A percentile compares a stretch with the other conserved stretches of the same genome.
Conservation (phyloP, 192 early-diverging fungal species). For the Phycomyces blakesleeanus region DNA sequence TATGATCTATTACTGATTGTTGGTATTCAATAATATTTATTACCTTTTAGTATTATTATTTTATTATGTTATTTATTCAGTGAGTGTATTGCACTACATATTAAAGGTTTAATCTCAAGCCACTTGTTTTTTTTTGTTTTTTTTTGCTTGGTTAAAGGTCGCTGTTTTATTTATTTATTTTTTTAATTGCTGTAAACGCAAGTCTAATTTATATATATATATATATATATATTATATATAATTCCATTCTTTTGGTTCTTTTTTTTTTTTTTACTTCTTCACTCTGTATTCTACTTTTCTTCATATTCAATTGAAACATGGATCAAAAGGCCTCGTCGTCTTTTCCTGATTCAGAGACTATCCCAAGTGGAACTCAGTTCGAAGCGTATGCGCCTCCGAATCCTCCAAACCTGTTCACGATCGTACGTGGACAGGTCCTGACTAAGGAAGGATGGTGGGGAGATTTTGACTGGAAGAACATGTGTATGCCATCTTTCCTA, state of each 20-base stretch:
- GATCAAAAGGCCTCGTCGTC: conserved; percentile 9
- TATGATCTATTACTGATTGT: too few relatives aligned
- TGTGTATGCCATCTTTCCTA: conserved; percentile 43
- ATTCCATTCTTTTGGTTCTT: background rate
- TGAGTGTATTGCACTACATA: too few relatives aligned
- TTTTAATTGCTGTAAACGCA: too few relatives aligned
- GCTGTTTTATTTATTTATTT: too few relatives aligned
- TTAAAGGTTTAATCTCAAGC: too few relatives aligned
- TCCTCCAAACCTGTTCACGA: conserved; percentile 7
- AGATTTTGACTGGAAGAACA: conserved; percentile 37
- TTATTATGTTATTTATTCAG: too few relatives aligned
- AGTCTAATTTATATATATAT: background rate
- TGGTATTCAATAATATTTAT: too few relatives aligned
- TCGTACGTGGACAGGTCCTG: conserved; percentile 13
- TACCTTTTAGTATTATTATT: too few relatives aligned
- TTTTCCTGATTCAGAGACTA: background rate
- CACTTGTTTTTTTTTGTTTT: too few relatives aligned
- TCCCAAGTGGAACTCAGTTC: conserved; percentile 11
- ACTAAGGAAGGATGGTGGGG: conserved; percentile 47
- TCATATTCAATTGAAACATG: background rate
- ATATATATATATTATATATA: background rate
- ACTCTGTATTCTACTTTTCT: background rate
- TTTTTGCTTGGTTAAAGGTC: too few relatives aligned
- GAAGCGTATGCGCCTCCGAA: conserved; percentile 15
- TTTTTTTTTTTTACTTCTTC: background rate